Percentiles rank a stretch among this genome's conserved stretches.
Evolutionary conservation across 495 filamentous ascomycete genomes (phyloP).

Genomic region (Endocarpon pusillum): DNA sequence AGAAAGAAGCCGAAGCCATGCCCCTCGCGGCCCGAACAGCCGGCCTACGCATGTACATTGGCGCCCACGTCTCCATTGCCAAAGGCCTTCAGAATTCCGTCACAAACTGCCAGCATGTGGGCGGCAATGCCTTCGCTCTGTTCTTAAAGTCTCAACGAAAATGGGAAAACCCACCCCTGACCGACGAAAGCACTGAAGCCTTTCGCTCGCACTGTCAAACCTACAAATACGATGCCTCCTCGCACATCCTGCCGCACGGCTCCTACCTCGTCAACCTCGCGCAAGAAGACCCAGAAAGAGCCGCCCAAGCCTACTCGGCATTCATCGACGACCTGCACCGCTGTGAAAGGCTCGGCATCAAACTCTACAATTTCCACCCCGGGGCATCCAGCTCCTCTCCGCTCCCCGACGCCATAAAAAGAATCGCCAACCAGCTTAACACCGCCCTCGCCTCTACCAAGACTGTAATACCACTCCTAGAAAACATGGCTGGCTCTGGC

Average conservation of each 20-base stretch:
- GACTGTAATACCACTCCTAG: constrained; percentile 64
- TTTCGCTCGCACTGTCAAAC: constrained; percentile 51
- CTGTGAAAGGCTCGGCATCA: constrained; percentile 78
- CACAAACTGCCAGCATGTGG: constrained; percentile 61
- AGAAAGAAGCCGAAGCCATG: constrained; percentile 31
- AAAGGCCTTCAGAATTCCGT: constrained; percentile 86
- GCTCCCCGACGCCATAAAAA: constrained; percentile 49
- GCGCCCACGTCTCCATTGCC: constrained; percentile 79
- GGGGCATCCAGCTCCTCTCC: constrained; percentile 54
- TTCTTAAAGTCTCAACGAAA: constrained; percentile 94
- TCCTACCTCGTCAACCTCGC: constrained; percentile 95
- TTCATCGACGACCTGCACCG: constrained; percentile 82
- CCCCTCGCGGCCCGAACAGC: constrained; percentile 51
- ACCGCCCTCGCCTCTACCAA: constrained; percentile 57
- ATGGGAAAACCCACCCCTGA: constrained; percentile 73
- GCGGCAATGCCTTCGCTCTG: constrained; percentile 77
- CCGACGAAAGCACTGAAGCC: constrained; percentile 42
- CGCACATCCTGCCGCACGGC: constrained; percentile 74
- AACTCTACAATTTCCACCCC: constrained; percentile 93
- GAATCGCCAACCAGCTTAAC: constrained; percentile 67
- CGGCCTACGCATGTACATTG: constrained; percentile 65
- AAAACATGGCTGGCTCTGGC: constrained; percentile 86
- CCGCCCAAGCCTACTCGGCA: constrained; percentile 66
- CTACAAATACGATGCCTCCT: constrained; percentile 52
- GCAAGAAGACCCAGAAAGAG: constrained; percentile 58